Evolutionary conservation across 2,329 filamentous ascomycete genomes (phyloP), one percentile per base, ranked within the genome.

Genomic region (Penicillium sp.): DNA sequence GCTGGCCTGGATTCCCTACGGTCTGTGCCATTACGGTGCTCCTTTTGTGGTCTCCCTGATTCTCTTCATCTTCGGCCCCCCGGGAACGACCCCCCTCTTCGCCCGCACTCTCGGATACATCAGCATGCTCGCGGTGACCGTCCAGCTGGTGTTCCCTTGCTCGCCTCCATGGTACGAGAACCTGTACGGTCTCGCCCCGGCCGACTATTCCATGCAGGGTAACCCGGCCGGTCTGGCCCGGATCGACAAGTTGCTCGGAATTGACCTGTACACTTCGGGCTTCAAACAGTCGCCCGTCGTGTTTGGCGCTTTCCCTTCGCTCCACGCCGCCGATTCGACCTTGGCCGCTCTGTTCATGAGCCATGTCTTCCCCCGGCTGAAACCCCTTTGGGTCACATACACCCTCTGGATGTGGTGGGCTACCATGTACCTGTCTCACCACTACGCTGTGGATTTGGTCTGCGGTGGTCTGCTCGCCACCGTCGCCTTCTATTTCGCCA

Each of bases 91-190:
- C 0, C 91, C 92, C 10, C 88, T 92, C 17, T 97, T 93, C 73
- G 92, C 91, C 15, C 88, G 89, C 68, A 87, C 89, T 53, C 96
- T 97, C 69, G 94, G 94, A 60, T 97, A 94, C 83, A 90, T 97
- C 86, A 95, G 92, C 78, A 86, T 96, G 64, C 82, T 88, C 12
- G 94, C 92, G 55, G 94, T 97, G 58, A 86, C 88, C 35, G 93
- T 96, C 65, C 93, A 97, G 79, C 83, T 97, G 55, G 77, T 92
- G 63, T 96, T 97, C 78, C 94, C 94, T 1, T 97, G 94, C 81
- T 95, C 93, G 25, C 91, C 94, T 28, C 94, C 94, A 1, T 98
- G 94, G 94, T 98, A 97, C 73, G 94, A 97, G 82, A 96, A 95
- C 76, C 84, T 90, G 70, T 92, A 96, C 75, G 94, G 94, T 15